Percentiles rank a stretch among this genome's conserved stretches.
These are phyloP conservation scores for Puccinia hordei DNA, from an alignment of 1,284 basidiomycete species.

Conservation along the genomic window DNA sequence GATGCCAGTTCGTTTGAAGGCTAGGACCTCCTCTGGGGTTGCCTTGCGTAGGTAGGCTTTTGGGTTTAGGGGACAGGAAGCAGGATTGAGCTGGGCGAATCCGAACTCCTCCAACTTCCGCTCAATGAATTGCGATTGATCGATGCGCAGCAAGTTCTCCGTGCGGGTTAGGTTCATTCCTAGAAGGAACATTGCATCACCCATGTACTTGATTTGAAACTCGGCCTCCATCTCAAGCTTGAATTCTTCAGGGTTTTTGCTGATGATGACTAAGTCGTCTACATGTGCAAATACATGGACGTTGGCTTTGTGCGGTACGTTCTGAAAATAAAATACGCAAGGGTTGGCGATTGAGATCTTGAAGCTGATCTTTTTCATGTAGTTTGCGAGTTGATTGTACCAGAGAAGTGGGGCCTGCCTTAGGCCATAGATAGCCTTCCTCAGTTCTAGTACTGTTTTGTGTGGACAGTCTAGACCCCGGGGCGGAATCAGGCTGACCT, in stretches of 20 bases:
- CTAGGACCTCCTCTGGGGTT: neutral
- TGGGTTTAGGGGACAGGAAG: neutral
- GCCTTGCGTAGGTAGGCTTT: neutral
- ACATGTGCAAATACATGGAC: neutral
- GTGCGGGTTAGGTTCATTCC: neutral
- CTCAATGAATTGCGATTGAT: neutral
- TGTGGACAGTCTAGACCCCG: neutral
- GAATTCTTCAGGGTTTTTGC: neutral
- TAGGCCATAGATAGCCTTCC: conserved; percentile 14
- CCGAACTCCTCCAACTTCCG: neutral
- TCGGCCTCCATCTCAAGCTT: neutral
- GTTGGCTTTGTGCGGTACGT: too few species aligned
- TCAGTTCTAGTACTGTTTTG: neutral
- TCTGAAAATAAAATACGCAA: neutral
- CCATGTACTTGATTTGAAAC: conserved; percentile 12
- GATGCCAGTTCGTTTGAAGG: neutral
- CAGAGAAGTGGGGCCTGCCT: conserved; percentile 4
- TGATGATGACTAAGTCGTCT: conserved; percentile 9
- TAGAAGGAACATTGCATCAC: neutral
- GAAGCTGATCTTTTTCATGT: neutral
- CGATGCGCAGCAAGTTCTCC: neutral
- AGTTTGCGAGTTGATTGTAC: neutral
- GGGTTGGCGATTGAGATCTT: neutral
- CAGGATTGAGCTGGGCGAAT: neutral
- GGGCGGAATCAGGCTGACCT: neutral